phyloP scores from a whole-genome alignment of 192 early-diverging fungal genomes.

The Backusella liffmaniae region DNA sequence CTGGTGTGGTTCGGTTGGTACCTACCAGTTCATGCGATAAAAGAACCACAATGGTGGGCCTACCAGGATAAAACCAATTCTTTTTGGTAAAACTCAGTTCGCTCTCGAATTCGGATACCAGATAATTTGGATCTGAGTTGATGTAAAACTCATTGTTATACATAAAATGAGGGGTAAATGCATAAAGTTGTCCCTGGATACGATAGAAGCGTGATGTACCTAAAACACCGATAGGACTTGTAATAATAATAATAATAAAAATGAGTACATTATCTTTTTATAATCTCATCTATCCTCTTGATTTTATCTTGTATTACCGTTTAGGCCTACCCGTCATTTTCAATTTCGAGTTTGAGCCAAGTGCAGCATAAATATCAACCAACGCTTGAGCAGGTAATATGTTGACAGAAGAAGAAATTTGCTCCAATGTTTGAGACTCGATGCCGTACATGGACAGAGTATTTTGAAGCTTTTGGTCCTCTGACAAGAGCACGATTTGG shows the following conservation, averaged over 20 bases:
- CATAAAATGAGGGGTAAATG: constrained; percentile 85
- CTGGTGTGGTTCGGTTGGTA: constrained; percentile 36
- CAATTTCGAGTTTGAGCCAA: constrained; percentile 75
- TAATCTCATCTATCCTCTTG: not conserved
- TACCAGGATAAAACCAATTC: constrained; percentile 69
- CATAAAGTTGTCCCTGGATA: constrained; percentile 77
- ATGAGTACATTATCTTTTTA: not conserved
- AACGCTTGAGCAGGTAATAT: constrained; percentile 70
- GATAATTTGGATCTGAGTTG: constrained; percentile 75
- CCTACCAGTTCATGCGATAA: constrained; percentile 77
- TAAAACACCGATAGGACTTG: constrained; percentile 72
- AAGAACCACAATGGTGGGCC: constrained; percentile 75
- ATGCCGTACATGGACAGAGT: constrained; percentile 69
- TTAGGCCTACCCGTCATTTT: constrained; percentile 74
- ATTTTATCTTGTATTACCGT: constrained; percentile 18
- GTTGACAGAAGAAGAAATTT: constrained; percentile 57
- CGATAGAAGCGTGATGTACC: constrained; percentile 78
- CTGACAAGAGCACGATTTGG: constrained; percentile 75
- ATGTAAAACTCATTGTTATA: constrained; percentile 85
- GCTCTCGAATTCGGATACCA: constrained; percentile 76
- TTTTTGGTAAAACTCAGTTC: constrained; percentile 71
- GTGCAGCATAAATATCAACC: constrained; percentile 67
- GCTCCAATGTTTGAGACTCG: constrained; percentile 73
- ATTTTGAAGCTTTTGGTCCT: constrained; percentile 66
- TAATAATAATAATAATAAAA: not conserved